Percentiles rank a stretch among this genome's conserved stretches.
Conservation (phyloP, 306 rosid genomes). For the Fragaria iinumae region DNA sequence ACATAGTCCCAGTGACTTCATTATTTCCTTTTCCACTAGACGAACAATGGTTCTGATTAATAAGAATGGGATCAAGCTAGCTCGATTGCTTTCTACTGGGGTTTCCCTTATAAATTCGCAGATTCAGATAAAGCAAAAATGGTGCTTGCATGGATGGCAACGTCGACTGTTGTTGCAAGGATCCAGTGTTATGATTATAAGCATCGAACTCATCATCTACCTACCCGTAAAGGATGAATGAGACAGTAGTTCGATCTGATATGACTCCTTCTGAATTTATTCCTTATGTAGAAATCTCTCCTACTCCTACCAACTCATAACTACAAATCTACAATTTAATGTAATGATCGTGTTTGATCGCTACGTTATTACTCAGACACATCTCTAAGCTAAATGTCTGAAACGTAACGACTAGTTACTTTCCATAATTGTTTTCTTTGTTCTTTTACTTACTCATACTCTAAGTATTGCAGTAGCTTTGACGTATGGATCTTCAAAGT, state of each 20-base stretch:
- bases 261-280: too few species aligned
- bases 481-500: too few species aligned
- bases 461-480: too few species aligned
- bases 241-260: not conserved
- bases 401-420: too few species aligned
- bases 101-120: not conserved
- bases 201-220: not conserved
- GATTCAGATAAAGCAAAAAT: not conserved
- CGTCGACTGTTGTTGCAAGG: not conserved
- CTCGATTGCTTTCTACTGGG: too few species aligned
- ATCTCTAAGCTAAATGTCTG: not conserved
- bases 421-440: too few species aligned
- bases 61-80: too few species aligned
- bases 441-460: not conserved
- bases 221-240: not conserved
- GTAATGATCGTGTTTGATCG: not conserved
- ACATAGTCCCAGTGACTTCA: not conserved
- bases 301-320: not conserved
- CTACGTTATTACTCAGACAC: not conserved
- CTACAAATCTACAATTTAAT: not conserved
- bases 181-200: not conserved
- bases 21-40: too few species aligned
- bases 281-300: not conserved
- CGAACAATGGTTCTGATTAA: too few species aligned
- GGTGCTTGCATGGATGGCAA: conserved; percentile 9